Evolutionary conservation across 805 yeast species (phyloP), one percentile per base, ranked within the genome.

Genomic region (Kodamaea kaohsiungensis): DNA sequence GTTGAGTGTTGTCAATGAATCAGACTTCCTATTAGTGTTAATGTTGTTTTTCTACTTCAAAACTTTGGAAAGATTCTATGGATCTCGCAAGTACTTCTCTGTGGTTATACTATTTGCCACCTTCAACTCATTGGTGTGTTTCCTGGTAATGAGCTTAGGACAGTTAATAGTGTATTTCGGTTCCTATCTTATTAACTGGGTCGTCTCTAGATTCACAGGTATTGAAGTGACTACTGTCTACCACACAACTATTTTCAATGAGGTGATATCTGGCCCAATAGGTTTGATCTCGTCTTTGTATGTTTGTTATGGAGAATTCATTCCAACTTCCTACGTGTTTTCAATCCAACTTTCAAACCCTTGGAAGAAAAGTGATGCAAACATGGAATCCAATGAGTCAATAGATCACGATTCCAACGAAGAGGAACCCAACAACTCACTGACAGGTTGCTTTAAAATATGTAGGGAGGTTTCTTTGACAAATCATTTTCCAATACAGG

Each of bases 61-160:
- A 63, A 78, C 75, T 42, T 57, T 86, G 50, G 91, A 86, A 66
- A 65, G 89, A 49, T 66, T 81, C 48, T 77, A 77, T 61, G 89
- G 89, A 1, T 77, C 85, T 10, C 66, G 78, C 47, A 83, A 81
- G 59, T 82, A 83, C 59, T 59, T 81, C 9, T 77, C 83, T 38
- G 61, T 81, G 13, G 62, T 85, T 1, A 52, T 75, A 1, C 59
- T 83, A 42, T 68, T 80, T 38, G 74, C 74, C 22, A 13, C 77
- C 1, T 86, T 84, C 69, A 85, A 84, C 55, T 66, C 79, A 1
- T 56, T 76, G 4, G 60, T 70, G 7, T 65, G 78, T 4, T 65
- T 75, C 10, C 39, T 74, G 1, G 53, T 77, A 38, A 73, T 78
- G 67, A 70, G 76, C 48, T 30, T 82, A 15, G 83, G 82, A 56